phyloP scores from a whole-genome alignment of 139 green algal genomes.

The Ettlia oleoabundans region DNA sequence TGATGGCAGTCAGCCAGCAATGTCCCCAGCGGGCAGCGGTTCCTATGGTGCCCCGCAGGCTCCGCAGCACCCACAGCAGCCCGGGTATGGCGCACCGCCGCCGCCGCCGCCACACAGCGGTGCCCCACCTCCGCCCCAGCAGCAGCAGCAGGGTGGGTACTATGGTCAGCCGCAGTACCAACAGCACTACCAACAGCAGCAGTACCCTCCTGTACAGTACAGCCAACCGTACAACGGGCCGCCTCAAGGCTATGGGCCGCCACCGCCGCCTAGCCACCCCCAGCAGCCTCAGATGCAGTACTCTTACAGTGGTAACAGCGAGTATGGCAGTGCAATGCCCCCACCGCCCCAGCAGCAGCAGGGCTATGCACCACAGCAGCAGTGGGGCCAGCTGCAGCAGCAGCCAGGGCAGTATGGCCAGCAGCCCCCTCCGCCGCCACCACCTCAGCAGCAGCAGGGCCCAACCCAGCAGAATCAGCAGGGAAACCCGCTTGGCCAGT shows the following conservation, averaged over 20 bases:
- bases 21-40: background rate
- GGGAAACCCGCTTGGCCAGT: slow-evolving; percentile 24
- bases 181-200: slow-evolving; percentile 13
- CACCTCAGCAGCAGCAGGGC: slow-evolving; percentile 7
- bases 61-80: background rate
- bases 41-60: background rate
- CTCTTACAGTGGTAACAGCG: background rate
- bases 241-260: background rate
- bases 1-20: background rate
- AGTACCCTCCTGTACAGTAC: slow-evolving; percentile 7
- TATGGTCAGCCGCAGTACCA: slow-evolving; percentile 5
- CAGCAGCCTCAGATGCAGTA: background rate
- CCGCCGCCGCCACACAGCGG: background rate
- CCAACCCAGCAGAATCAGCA: slow-evolving; percentile 20
- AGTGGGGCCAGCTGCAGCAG: background rate
- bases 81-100: background rate
- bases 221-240: background rate
- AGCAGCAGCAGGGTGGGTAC: background rate
- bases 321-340: background rate
- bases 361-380: background rate
- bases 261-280: background rate
- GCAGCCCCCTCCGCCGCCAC: background rate
- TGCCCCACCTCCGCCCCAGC: background rate
- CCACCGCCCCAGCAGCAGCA: slow-evolving; percentile 22
- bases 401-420: background rate